Conservation (phyloP, 2,329 filamentous ascomycete species). For the Fusarium nodosum region DNA sequence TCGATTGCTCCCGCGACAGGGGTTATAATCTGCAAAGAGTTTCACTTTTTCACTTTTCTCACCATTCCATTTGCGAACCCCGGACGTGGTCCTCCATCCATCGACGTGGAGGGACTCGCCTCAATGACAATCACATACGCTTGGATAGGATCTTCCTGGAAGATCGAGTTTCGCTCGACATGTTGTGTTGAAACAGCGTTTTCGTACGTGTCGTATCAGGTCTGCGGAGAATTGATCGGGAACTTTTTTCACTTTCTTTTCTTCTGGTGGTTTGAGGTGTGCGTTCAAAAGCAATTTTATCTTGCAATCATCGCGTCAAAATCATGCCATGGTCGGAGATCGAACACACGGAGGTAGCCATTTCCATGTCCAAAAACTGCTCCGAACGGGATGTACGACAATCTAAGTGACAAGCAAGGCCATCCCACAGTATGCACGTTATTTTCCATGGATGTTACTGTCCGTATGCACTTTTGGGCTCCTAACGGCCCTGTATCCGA, state of each 20-base stretch:
- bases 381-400: conserved; percentile 1
- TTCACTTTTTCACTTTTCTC: conserved; percentile 22
- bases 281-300: background rate
- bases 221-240: conserved; percentile 12
- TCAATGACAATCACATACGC: conserved; percentile 2
- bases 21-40: conserved; percentile 23
- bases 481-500: conserved; percentile 23
- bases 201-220: conserved; percentile 28
- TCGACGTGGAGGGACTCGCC: background rate
- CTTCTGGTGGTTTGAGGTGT: background rate
- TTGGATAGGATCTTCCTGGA: conserved; percentile 12
- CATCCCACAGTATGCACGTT: background rate
- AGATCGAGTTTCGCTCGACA: conserved; percentile 5
- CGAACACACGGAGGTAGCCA: background rate
- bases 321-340: background rate
- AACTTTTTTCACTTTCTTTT: conserved; percentile 3
- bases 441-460: conserved; percentile 1
- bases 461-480: background rate
- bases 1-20: conserved; percentile 25
- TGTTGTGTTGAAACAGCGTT: conserved; percentile 35
- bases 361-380: conserved; percentile 1
- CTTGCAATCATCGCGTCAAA: background rate
- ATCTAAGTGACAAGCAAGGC: background rate
- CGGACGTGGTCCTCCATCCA: conserved; percentile 1
- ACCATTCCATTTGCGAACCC: background rate